These are phyloP conservation scores for Pythium volutum DNA, from an alignment of 352 stramenopile genomes.

Conservation along the genomic window DNA sequence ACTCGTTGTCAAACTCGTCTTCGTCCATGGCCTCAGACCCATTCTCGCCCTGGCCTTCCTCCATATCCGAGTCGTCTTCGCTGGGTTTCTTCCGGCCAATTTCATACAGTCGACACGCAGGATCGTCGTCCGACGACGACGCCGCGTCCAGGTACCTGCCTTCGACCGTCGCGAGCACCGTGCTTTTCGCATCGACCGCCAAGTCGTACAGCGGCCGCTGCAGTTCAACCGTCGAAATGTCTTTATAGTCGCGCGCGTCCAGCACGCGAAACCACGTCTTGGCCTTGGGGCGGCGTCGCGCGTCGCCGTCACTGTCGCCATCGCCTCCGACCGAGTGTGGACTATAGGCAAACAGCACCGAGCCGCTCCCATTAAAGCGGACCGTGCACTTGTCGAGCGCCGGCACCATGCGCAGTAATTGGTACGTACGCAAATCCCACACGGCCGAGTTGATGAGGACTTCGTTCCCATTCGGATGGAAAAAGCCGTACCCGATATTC, in stretches of 20 bases:
- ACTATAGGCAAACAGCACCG: slow-evolving; percentile 83
- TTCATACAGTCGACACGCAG: slow-evolving; percentile 84
- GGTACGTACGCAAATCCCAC: slow-evolving; percentile 88
- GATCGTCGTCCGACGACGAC: slow-evolving; percentile 64
- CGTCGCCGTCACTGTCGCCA: slow-evolving; percentile 50
- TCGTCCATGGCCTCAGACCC: slow-evolving; percentile 71
- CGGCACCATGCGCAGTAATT: slow-evolving; percentile 80
- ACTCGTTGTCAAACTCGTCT: slow-evolving; percentile 79
- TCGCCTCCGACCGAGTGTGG: slow-evolving; percentile 57
- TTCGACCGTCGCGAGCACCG: slow-evolving; percentile 67
- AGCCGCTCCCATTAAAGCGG: slow-evolving; percentile 65
- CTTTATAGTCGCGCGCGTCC: slow-evolving; percentile 77
- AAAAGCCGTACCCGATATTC: slow-evolving; percentile 78
- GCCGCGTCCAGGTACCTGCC: slow-evolving; percentile 64
- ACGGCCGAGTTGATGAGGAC: slow-evolving; percentile 88
- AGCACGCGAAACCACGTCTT: slow-evolving; percentile 86
- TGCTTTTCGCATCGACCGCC: slow-evolving; percentile 59
- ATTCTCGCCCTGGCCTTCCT: slow-evolving; percentile 51
- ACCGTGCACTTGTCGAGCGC: slow-evolving; percentile 83
- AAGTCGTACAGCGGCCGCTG: slow-evolving; percentile 77
- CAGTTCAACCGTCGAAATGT: slow-evolving; percentile 82
- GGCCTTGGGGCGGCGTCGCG: slow-evolving; percentile 53
- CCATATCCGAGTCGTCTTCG: slow-evolving; percentile 86
- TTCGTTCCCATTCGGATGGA: slow-evolving; percentile 87
- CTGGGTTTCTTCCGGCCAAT: slow-evolving; percentile 78